Evolutionary conservation across 352 stramenopile species (phyloP).

Genomic region (Phytophthora boehmeriae): DNA sequence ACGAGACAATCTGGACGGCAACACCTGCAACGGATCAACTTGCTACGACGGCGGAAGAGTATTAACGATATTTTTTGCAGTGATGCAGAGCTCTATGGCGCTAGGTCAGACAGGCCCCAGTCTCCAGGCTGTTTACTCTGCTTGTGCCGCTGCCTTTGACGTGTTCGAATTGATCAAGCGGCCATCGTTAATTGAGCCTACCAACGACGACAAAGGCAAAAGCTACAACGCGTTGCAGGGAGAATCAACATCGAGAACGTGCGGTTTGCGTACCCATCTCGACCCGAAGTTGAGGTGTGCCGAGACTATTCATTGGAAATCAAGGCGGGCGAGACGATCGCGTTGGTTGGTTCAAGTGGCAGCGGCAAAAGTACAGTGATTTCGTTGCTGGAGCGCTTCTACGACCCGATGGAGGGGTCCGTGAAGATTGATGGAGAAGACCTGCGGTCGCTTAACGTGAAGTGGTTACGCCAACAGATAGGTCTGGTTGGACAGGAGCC

Average conservation of each 20-base stretch:
- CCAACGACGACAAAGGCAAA: slow-evolving; percentile 29
- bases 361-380: slow-evolving; percentile 70
- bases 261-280: slow-evolving; percentile 54
- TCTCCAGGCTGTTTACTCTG: slow-evolving; percentile 42
- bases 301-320: slow-evolving; percentile 47
- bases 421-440: slow-evolving; percentile 60
- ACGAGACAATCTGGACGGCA: slow-evolving; percentile 34
- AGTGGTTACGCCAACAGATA: slow-evolving; percentile 76
- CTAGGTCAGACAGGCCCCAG: slow-evolving; percentile 45
- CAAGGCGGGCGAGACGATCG: slow-evolving; percentile 52
- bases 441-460: slow-evolving; percentile 66
- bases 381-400: slow-evolving; percentile 62
- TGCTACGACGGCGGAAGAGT: slow-evolving; percentile 54
- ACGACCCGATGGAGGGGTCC: slow-evolving; percentile 43
- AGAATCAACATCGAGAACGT: slow-evolving; percentile 85
- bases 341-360: slow-evolving; percentile 59
- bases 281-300: slow-evolving; percentile 45
- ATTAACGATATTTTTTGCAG: slow-evolving; percentile 54
- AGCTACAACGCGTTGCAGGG: slow-evolving; percentile 45
- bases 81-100: slow-evolving; percentile 45
- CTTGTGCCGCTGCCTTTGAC: slow-evolving; percentile 42
- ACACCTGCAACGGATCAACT: slow-evolving; percentile 19
- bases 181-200: slow-evolving; percentile 53
- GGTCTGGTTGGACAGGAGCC: slow-evolving; percentile 91
- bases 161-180: slow-evolving; percentile 61